phyloP scores from a whole-genome alignment of 1,139 yeast species.

The Blastobotrys illinoisensis region DNA sequence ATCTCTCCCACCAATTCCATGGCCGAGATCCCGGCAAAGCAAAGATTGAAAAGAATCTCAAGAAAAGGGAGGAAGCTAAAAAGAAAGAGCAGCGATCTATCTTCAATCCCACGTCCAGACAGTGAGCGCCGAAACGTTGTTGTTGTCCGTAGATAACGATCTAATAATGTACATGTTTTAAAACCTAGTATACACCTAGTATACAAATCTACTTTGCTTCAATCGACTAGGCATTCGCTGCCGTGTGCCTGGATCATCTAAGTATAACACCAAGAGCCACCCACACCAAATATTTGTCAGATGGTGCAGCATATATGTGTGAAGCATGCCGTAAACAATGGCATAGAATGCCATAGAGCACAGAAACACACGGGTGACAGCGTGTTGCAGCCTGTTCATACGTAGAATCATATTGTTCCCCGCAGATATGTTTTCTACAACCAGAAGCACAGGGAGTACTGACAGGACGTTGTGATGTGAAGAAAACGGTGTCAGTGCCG shows the following conservation, averaged over 20 bases:
- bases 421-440: conserved; percentile 20
- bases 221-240: conserved; percentile 4
- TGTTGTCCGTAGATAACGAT: neutral
- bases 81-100: conserved; percentile 20
- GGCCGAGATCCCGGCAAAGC: conserved; percentile 51
- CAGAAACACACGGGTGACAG: conserved; percentile 19
- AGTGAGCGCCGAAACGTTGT: neutral
- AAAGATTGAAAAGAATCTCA: conserved; percentile 37
- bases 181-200: neutral
- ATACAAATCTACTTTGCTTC: neutral
- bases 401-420: conserved; percentile 19
- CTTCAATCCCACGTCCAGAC: neutral
- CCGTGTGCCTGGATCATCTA: conserved; percentile 16
- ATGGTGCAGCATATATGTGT: conserved; percentile 34
- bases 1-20: conserved; percentile 80
- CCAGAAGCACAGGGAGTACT: conserved; percentile 27
- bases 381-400: conserved; percentile 13
- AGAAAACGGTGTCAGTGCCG: conserved; percentile 20
- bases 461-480: conserved; percentile 29
- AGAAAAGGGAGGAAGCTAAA: conserved; percentile 33
- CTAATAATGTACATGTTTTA: neutral
- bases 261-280: conserved; percentile 24
- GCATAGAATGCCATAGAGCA: conserved; percentile 26
- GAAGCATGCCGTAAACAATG: conserved; percentile 30
- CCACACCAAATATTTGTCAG: conserved; percentile 26